Conservation (phyloP, 1,139 yeast species). For the Sugiyamaella xylanicola region DNA sequence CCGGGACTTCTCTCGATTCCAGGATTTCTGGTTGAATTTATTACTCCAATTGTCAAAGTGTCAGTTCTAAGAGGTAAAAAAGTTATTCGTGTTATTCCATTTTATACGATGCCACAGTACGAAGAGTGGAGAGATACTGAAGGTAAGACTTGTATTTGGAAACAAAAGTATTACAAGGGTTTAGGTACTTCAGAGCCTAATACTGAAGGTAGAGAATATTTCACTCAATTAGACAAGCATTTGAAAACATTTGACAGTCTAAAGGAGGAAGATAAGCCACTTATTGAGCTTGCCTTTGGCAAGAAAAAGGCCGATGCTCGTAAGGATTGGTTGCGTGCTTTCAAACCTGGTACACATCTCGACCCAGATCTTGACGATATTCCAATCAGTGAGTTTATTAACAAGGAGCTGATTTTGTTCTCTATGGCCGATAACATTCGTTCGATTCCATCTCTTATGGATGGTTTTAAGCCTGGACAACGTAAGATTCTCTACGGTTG, state of each 20-base stretch:
- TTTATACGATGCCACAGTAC: slow-evolving; percentile 95
- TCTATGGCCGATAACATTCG: slow-evolving; percentile 97
- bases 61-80: slow-evolving; percentile 70
- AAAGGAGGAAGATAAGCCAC: slow-evolving; percentile 75
- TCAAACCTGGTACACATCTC: slow-evolving; percentile 87
- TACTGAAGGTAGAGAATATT: slow-evolving; percentile 85
- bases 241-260: slow-evolving; percentile 82
- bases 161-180: slow-evolving; percentile 96
- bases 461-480: slow-evolving; percentile 97
- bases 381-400: slow-evolving; percentile 92
- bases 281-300: slow-evolving; percentile 90
- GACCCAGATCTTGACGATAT: slow-evolving; percentile 78
- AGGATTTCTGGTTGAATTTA: slow-evolving; percentile 89
- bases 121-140: slow-evolving; percentile 90
- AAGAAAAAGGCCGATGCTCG: slow-evolving; percentile 96
- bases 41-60: slow-evolving; percentile 95
- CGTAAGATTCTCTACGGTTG: slow-evolving; percentile 90
- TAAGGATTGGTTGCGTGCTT: slow-evolving; percentile 93
- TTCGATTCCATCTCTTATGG: slow-evolving; percentile 91
- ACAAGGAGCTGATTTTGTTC: slow-evolving; percentile 90
- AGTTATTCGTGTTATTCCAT: slow-evolving; percentile 59
- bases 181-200: slow-evolving; percentile 86
- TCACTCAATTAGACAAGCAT: slow-evolving; percentile 82
- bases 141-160: slow-evolving; percentile 77
- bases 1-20: slow-evolving; percentile 92